A percentile compares a stretch with the other conserved stretches of the same genome.
Conservation (phyloP, 345 rosid species). For the Anastatica hierochuntica region DNA sequence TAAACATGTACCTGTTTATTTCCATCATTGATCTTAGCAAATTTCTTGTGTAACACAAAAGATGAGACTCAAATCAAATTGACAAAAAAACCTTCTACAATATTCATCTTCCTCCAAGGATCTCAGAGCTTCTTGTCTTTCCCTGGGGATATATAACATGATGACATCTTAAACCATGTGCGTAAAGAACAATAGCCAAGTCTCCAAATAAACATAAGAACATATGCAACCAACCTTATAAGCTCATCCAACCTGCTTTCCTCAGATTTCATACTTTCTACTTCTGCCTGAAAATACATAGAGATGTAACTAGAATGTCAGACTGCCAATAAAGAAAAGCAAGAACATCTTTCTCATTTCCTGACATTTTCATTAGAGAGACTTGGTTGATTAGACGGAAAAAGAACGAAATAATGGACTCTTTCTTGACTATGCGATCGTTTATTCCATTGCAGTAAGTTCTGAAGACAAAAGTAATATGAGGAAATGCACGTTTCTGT, state of each 20-base stretch:
- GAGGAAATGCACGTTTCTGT: not conserved
- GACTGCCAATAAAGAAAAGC: not conserved
- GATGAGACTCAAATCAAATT: not conserved
- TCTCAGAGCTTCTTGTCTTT: conserved; percentile 45
- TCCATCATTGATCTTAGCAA: conserved; percentile 9
- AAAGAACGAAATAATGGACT: no score
- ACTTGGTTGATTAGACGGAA: no score
- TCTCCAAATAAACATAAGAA: not conserved
- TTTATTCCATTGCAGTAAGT: conserved; percentile 1
- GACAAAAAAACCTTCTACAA: conserved; percentile 29
- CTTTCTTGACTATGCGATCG: not conserved
- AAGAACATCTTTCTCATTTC: not conserved
- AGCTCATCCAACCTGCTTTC: conserved; percentile 47
- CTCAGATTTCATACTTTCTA: conserved; percentile 36
- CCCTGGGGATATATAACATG: conserved; percentile 33
- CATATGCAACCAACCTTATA: conserved; percentile 43
- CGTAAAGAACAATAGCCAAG: not conserved
- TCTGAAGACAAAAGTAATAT: not conserved
- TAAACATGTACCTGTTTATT: conserved; percentile 43
- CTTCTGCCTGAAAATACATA: conserved; percentile 39
- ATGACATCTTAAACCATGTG: conserved; percentile 9
- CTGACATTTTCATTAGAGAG: not conserved
- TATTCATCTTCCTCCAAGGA: conserved; percentile 41
- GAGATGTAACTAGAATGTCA: not conserved
- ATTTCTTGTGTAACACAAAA: not conserved